Evolutionary conservation across 2,329 filamentous ascomycete genomes (phyloP), one percentile per base, ranked within the genome.

Genomic region (Aureobasidium sp.): DNA sequence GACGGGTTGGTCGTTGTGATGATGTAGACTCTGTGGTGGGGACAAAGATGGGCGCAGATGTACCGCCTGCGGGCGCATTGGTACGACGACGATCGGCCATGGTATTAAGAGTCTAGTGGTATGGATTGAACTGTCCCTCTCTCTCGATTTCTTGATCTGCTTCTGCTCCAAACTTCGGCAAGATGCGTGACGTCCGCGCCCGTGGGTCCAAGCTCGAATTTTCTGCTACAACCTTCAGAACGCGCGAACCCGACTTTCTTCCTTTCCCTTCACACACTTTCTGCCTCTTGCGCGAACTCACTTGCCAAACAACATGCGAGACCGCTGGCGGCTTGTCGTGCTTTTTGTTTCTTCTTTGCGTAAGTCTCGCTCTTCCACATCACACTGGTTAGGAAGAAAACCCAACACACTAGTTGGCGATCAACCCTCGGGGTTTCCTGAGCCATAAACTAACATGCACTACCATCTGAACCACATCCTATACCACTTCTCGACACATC

Each of bases 1-100:
- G 78, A 66, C 86, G 80, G 53, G 77, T 74, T 65, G 85, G 82
- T 66, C 76, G 75, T 52, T 78, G 70, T 64, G 77, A 75, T 59
- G 77, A 69, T 37, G 75, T 68, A 49, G 77, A 75, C 14, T 80
- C 75, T 66, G 84, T 75, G 45, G 78, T 74, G 63, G 77, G 76
- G 55, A 79, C 82, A 71, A 87, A 97, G 3, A 91, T 77, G 0
- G 91, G 90, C 17, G 91, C 84, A 37, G 82, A 77, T 9, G 91
- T 97, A 31, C 85, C 84, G 59, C 90, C 89, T 44, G 86, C 80
- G 7, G 94, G 94, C 5, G 91, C 91, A 76, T 97, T 97, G 67
- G 96, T 86, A 69, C 94, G 86, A 77, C 93, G 87, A 74, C 92
- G 85, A 74, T 99, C 94, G 62, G 88, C 80, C 89, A 92, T 91